A percentile compares a stretch with the other conserved stretches of the same genome.
Conservation (phyloP, 176 grass and related monocot species). For the Oryza nivara region DNA sequence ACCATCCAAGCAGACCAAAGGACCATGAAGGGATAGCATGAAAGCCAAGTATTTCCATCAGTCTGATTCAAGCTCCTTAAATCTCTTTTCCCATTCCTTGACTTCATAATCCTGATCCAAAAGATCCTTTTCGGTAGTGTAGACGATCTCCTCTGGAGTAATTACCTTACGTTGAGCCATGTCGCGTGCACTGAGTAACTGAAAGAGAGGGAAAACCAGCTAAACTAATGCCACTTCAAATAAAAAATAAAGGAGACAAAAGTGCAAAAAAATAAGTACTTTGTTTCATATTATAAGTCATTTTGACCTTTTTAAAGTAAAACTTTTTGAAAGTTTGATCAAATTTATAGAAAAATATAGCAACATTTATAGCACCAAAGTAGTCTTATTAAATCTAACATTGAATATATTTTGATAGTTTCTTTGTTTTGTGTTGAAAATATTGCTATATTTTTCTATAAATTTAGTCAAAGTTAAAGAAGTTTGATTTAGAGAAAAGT, state of each 20-base stretch:
- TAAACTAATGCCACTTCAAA: constrained; percentile 33
- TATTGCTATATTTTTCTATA: too few species aligned
- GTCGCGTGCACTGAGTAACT: constrained; percentile 88
- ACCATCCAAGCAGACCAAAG: constrained; percentile 35
- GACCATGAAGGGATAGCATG: constrained; percentile 30
- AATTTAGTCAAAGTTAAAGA: too few species aligned
- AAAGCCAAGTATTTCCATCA: constrained; percentile 47
- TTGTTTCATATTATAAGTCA: too few species aligned
- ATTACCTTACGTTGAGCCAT: constrained; percentile 82
- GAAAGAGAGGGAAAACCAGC: constrained; percentile 33
- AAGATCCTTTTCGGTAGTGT: constrained; percentile 76
- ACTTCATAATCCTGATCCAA: constrained; percentile 90
- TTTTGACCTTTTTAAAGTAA: too few species aligned
- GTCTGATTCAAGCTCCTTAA: constrained; percentile 71
- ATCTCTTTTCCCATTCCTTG: constrained; percentile 81
- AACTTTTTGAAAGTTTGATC: too few species aligned
- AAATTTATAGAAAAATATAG: too few species aligned
- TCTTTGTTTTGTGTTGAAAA: too few species aligned
- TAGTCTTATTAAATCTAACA: too few species aligned
- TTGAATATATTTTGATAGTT: too few species aligned
- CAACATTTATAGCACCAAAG: too few species aligned
- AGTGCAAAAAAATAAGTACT: constrained; percentile 16
- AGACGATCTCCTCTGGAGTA: constrained; percentile 76
- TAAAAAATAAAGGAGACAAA: constrained; percentile 16
- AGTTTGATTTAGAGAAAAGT: too few species aligned